Conservation (phyloP, 306 rosid species). For the Pterocarpus macrocarpus region DNA sequence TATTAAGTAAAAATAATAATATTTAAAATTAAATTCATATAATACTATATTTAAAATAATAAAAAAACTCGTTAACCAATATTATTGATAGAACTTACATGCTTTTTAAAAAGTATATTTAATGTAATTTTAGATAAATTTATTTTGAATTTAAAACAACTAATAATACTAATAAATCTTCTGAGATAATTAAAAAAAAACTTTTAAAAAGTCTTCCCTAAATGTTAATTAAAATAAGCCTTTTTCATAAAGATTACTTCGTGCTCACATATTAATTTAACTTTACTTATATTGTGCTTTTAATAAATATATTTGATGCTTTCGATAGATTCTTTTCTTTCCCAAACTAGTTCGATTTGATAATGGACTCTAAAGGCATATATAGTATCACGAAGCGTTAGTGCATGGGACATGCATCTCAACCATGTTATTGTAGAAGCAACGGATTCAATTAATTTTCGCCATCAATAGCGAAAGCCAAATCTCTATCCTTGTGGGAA, state of each 20-base stretch:
- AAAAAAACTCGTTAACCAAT: no score
- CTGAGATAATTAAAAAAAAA: no score
- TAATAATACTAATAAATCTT: no score
- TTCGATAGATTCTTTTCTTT: neutral
- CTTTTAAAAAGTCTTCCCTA: no score
- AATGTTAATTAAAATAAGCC: neutral
- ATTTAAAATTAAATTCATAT: no score
- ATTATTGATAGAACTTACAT: no score
- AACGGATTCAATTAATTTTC: neutral
- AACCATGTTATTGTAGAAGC: neutral
- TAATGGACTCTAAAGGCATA: no score
- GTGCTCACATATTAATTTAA: neutral
- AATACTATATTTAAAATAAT: no score
- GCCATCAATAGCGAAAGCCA: neutral
- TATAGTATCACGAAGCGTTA: no score
- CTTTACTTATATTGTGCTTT: neutral
- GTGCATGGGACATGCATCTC: neutral
- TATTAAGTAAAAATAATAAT: neutral
- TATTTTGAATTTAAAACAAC: no score
- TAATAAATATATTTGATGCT: neutral
- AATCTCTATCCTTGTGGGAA: neutral
- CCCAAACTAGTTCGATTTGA: neutral
- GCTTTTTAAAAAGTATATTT: no score
- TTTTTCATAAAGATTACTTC: neutral
- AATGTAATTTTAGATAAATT: no score